Base-by-base conservation (phyloP, 768 basidiomycete species). In the Suillus weaverae region DNA sequence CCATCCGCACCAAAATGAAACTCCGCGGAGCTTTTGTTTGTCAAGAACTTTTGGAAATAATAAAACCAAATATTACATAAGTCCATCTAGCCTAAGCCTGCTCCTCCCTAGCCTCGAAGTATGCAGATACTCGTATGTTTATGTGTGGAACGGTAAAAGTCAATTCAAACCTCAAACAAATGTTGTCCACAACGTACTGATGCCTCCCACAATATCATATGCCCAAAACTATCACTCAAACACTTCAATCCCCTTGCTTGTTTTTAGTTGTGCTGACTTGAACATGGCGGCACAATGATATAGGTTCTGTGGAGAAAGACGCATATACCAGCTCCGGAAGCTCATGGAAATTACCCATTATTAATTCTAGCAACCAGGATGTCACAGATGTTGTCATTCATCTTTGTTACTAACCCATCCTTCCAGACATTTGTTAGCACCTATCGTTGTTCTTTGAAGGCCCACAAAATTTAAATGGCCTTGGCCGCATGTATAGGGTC, bases 31-130 rank as follows among this genome's bases (percentile, higher is more conserved):
- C 39, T 20, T 44, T 43, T 64, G 50, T 56, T 62, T 62, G 50
- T 26, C 62, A 54, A 38, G 10, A 46, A 13, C 64, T 50, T 64
- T 22, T 26, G 61, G 46, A 65, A 51, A 53, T 16, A 65, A 65
- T 32, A 65, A 13, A 33, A 20, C 36, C 53, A 65, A 65, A 65
- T 33, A 48, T 26, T 26, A 26, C 26, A 26, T 13, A 44, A n/a
- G 20, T n/a, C 43, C 9, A 18, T 3, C 26, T 26, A 26, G 26
- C 26, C 26, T 26, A 26, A 26, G 26, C 26, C 26, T 26, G 26
- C 26, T 35, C 33, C 33, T 35, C 33, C 33, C 16, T 20, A 20
- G 3, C 41, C 41, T 20, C 39, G 8, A 43, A 20, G 18, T 44
- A n/a, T n/a, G 10, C 10, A 11, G 20, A 9, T 3, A 44, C 10